Evolutionary conservation across 208 protist genomes (phyloP), one percentile per base, ranked within the genome.

Genomic region (Hexamita inflata): DNA sequence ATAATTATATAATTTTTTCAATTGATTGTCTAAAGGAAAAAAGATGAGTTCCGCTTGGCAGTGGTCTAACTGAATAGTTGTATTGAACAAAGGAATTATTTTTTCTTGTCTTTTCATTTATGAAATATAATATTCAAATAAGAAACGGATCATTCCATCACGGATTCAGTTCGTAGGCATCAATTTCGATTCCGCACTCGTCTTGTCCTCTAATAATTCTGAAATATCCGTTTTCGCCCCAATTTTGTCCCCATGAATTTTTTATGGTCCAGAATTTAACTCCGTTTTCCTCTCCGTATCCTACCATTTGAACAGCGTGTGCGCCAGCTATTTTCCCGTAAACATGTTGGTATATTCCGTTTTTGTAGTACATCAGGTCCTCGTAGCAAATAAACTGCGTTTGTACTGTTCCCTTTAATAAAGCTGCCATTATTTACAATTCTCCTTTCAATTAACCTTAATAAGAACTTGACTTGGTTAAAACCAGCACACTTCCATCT

Each of bases 341-440:
- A 0, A 32, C 78, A 75, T 87, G 84, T 4, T 67, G 0, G 70
- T 87, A 87, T 9, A 87, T 76, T 77, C 84, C 84, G 39, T 58
- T 42, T 30, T 81, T 86, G 75, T 88, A 87, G 35, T 15, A 62
- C 0, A 78, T n/a, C 40, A 88, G 88, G 41, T 88, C 85, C 45
- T 85, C 66, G 29, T 87, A 88, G 4, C 9, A 9, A 61, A 9
- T 4, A 28, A 61, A 61, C 15, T 4, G 4, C 4, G 29, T 32
- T 61, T 61, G 4, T 34, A 32, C 58, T 32, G 26, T 7, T 30
- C 58, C 58, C 9, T 34, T 34, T 32, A 7, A 32, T 26, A 61
- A 4, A 61, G 2, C 28, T 32, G 26, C 58, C 4, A 9, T 32
- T 9, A 61, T 61, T 32, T 4, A 34, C 2, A 32, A 9, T 61